Evolutionary conservation across 176 grass and related monocot genomes (phyloP), one percentile per base, ranked within the genome.

Genomic region (Triticum monococcum): DNA sequence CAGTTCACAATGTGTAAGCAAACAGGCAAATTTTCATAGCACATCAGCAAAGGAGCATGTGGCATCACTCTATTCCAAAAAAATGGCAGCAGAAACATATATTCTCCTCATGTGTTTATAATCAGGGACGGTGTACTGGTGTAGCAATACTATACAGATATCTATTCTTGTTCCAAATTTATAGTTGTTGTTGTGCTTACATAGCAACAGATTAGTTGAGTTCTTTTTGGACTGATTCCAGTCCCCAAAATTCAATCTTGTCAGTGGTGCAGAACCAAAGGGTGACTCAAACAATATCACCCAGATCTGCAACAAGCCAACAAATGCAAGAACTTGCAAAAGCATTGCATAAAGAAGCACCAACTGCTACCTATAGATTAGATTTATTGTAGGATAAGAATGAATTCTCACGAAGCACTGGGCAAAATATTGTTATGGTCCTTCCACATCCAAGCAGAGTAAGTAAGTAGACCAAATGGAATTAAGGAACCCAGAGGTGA

Each of bases 221-320:
- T 8, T 45, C 2, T 59, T 8, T 30, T 13, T 22, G 4, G 6
- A 56, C 24, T 38, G 30, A 1, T 64, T 89, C 57, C 5, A 75
- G 31, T 38, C 11, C 26, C 66, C 23, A 59, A 59, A 89, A 89
- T 63, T 63, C 64, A 62, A 71, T 9, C 30, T 45, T 63, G 18
- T 48, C 72, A 68, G 61, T 68, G 32, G 60, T 31, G 12, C 31
- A 48, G 76, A 12, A 33, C 9, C 13, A 76, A 72, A 22, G 22
- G 60, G 62, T 70, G 25, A 70, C 20, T 13, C 57, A 26, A 22
- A n/a, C 24, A 72, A 65, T n/a, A 54, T 85, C 17, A 80, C 81
- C 81, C 43, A 85, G 61, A 38, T 79, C 64, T 86, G 72, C 37
- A 70, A 9, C 77, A 72, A 33, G 17, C 82, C 28, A 77, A 12